These are phyloP conservation scores for Eucalyptus coolabah DNA, from an alignment of 345 rosid genomes.

Conservation along the genomic window DNA sequence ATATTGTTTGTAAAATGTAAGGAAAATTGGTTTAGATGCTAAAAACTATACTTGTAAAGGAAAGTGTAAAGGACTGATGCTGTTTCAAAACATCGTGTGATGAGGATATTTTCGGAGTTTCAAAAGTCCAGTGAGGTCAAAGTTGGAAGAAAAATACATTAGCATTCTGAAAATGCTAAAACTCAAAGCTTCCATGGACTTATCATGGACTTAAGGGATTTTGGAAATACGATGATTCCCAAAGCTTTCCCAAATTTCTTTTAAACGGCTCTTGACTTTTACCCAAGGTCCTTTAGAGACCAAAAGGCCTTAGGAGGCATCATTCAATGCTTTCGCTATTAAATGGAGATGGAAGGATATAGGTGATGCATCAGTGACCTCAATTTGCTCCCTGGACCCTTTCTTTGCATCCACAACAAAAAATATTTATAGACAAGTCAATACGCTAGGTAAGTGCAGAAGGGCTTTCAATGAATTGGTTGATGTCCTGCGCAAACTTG, in stretches of 20 bases:
- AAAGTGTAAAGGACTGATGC: neutral
- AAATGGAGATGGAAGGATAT: neutral
- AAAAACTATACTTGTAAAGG: neutral
- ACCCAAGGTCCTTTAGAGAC: neutral
- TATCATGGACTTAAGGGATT: neutral
- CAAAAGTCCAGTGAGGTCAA: neutral
- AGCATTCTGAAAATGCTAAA: neutral
- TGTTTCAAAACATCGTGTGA: neutral
- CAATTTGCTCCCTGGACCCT: neutral
- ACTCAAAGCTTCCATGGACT: neutral
- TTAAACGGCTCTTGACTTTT: neutral
- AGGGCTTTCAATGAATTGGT: neutral
- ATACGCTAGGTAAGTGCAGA: neutral
- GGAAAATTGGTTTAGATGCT: neutral
- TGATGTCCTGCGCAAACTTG: neutral
- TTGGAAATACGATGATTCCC: neutral
- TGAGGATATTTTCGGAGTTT: neutral
- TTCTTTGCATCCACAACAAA: neutral
- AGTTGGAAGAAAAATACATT: neutral
- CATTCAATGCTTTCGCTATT: neutral
- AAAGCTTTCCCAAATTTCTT: neutral
- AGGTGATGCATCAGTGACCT: neutral
- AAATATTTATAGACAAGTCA: neutral
- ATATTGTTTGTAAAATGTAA: neutral
- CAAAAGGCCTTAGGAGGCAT: neutral